Conservation (phyloP, 768 basidiomycete species). For the Termitomyces heimii region DNA sequence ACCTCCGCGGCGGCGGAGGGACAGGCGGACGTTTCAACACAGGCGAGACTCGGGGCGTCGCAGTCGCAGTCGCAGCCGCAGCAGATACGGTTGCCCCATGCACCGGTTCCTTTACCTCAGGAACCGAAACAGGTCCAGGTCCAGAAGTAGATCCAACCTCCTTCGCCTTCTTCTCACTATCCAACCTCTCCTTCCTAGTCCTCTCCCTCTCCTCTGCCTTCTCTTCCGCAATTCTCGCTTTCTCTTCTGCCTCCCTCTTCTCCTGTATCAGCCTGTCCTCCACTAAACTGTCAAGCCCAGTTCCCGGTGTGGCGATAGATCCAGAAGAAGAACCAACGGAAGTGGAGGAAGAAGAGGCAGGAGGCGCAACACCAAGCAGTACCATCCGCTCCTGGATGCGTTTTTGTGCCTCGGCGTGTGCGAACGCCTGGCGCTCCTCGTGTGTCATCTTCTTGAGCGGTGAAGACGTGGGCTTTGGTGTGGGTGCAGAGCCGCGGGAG, state of each 20-base stretch:
- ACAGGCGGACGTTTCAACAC: conserved; percentile 30
- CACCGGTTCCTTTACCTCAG: conserved; percentile 8
- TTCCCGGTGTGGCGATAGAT: not conserved
- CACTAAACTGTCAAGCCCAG: conserved; percentile 65
- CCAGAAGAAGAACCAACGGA: not conserved
- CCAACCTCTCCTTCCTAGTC: conserved; percentile 65
- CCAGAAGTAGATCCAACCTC: conserved; percentile 6
- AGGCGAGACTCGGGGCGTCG: not conserved
- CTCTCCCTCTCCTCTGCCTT: conserved; percentile 78
- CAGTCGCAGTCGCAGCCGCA: conserved; percentile 32
- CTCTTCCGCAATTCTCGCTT: conserved; percentile 68
- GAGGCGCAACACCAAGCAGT: conserved; percentile 67
- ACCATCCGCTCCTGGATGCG: conserved; percentile 82
- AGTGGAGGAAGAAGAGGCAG: conserved; percentile 30
- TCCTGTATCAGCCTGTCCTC: conserved; percentile 83
- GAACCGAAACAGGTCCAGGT: conserved; percentile 26
- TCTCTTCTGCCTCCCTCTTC: conserved; percentile 88
- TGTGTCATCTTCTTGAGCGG: conserved; percentile 75
- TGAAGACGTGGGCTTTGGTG: conserved; percentile 46
- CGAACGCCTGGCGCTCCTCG: conserved; percentile 75
- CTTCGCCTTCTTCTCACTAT: conserved; percentile 53
- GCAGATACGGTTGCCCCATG: conserved; percentile 38
- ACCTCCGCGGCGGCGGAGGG: conserved; percentile 22
- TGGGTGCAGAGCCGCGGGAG: conserved; percentile 46
- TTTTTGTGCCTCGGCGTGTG: conserved; percentile 73